These are phyloP conservation scores for Phlyctochytrium bullatum DNA, from an alignment of 192 early-diverging fungal species.

Conservation along the genomic window DNA sequence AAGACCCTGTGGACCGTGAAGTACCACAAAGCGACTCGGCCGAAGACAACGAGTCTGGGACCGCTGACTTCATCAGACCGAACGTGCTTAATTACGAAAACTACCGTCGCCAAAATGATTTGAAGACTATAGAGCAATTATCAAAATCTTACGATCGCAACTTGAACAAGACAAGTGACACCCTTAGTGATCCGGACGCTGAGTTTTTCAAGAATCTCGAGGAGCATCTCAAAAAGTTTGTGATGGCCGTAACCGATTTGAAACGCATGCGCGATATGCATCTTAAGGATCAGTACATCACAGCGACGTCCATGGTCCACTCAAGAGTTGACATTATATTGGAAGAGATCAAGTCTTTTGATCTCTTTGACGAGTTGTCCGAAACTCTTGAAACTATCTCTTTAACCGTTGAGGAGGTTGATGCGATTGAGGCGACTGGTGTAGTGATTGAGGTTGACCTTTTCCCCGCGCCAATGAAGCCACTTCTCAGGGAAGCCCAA, in stretches of 20 bases:
- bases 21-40: not conserved
- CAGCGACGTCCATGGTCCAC: conserved; percentile 30
- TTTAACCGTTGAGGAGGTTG: conserved; percentile 33
- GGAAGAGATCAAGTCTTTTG: conserved; percentile 38
- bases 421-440: conserved; percentile 22
- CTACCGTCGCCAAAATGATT: conserved; percentile 42
- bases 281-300: conserved; percentile 39
- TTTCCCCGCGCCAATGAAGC: conserved; percentile 33
- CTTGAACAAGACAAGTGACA: not conserved
- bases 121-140: conserved; percentile 43
- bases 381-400: conserved; percentile 29
- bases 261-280: conserved; percentile 35
- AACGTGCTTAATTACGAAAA: conserved; percentile 37
- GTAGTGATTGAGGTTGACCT: conserved; percentile 10
- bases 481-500: conserved; percentile 23
- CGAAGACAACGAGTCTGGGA: conserved; percentile 5
- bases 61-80: conserved; percentile 3
- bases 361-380: conserved; percentile 41
- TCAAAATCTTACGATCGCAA: conserved; percentile 28
- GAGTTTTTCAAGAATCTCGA: conserved; percentile 43
- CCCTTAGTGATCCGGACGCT: conserved; percentile 8
- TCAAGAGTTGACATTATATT: conserved; percentile 37
- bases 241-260: conserved; percentile 41
- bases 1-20: too few relatives aligned
- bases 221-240: conserved; percentile 33